A percentile compares a stretch with the other conserved stretches of the same genome.
These are phyloP conservation scores for Pachysolen tannophilus DNA, from an alignment of 805 yeast genomes.

Conservation along the genomic window DNA sequence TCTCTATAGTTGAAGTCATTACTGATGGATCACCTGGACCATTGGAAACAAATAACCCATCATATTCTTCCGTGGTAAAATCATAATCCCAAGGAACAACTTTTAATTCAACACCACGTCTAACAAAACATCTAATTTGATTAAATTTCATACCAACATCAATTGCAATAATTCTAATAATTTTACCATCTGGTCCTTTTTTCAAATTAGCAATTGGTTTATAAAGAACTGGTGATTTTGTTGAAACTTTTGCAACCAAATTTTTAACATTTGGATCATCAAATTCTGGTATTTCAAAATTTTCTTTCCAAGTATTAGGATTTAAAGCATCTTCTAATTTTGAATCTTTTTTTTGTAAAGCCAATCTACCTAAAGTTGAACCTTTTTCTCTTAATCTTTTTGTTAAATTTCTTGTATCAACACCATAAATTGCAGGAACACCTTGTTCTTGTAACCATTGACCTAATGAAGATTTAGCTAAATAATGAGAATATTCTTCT, in stretches of 20 bases:
- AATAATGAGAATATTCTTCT: slow-evolving; percentile 88
- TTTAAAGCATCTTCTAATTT: slow-evolving; percentile 25
- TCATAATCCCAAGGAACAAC: slow-evolving; percentile 97
- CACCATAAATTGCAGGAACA: slow-evolving; percentile 95
- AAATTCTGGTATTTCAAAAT: slow-evolving; percentile 79
- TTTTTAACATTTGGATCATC: slow-evolving; percentile 87
- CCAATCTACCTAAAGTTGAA: slow-evolving; percentile 85
- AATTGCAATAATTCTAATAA: slow-evolving; percentile 76
- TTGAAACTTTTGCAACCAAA: slow-evolving; percentile 87
- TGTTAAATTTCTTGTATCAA: slow-evolving; percentile 93
- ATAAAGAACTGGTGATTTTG: slow-evolving; percentile 66
- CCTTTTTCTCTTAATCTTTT: slow-evolving; percentile 90
- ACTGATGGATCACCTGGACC: slow-evolving; percentile 99
- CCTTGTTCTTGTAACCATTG: slow-evolving; percentile 88
- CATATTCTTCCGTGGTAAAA: slow-evolving; percentile 71
- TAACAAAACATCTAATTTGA: slow-evolving; percentile 94
- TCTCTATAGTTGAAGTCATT: slow-evolving; percentile 58
- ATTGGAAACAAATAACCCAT: slow-evolving; percentile 92
- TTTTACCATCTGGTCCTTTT: slow-evolving; percentile 65
- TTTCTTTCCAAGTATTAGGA: slow-evolving; percentile 44
- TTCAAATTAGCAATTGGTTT: slow-evolving; percentile 50
- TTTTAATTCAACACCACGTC: slow-evolving; percentile 90
- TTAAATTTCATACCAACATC: slow-evolving; percentile 98
- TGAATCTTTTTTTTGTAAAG: slow-evolving; percentile 41
- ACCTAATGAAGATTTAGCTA: slow-evolving; percentile 89